Base-by-base conservation (phyloP, 768 basidiomycete genomes). In the Boletus reticulatus region DNA sequence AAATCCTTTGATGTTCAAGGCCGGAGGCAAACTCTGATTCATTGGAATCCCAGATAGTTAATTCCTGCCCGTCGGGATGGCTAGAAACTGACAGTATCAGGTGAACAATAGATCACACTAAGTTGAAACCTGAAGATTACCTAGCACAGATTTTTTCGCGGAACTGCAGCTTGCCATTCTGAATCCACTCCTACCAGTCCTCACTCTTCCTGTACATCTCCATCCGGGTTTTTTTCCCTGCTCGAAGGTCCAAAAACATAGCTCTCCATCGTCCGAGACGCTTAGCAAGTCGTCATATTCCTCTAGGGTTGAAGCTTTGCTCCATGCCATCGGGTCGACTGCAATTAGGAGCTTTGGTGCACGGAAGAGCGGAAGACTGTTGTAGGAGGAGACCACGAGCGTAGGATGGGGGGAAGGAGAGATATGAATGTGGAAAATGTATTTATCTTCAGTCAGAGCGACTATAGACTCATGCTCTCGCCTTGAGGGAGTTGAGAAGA, bases 21-120 rank as follows among this genome's bases (percentile, higher is more conserved):
- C 95, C 95, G 6, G 89, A 88, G 9, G 92, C 85, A 70, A 98
- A 98, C 70, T 96, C 92, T 17, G 91, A 94, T 70, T 91, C 90
- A 49, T 88, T 88, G 0, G 94, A 97, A 71, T 98, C 94, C 96
- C 96, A 98, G 17, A 98, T 93, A 0, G 93, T 94, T 44, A 98
- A 71, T 66, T 95, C 92, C 55, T 89, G 80, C 1, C 87, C 88
- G 19, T 82, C 80, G 0, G 76, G 63, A 16, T 73, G 68, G 6
- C 79, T 74, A 14, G 87, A 83, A 57, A 93, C 92, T 94, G 43
- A 19, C 9, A 42, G 29, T 4, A 14, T 47, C 37, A 45, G 37
- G 54, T 48, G 22, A 62, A 53, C 13, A 59, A 48, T 19, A 56
- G 10, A 32, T n/a, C 22, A 27, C 11, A 37, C 6, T 17, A 27